Conservation (phyloP, 2,329 filamentous ascomycete species). For the Alternaria postmessia region DNA sequence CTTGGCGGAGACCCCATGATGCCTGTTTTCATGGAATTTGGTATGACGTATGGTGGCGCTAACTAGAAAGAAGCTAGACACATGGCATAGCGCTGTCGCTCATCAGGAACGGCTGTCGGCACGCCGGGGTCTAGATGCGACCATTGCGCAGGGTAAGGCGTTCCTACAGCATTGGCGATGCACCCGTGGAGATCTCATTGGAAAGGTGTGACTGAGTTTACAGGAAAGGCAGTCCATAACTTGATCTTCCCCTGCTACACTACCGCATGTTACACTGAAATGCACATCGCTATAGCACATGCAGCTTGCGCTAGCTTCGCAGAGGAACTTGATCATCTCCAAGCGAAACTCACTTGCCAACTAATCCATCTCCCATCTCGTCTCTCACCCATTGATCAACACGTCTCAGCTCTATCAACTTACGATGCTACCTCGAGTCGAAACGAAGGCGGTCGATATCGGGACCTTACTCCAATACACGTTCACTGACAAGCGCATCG, state of each 20-base stretch:
- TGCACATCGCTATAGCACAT: neutral
- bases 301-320: neutral
- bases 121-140: conserved; percentile 8
- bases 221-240: no score
- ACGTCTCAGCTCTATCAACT: neutral
- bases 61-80: conserved; percentile 9
- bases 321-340: neutral
- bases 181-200: neutral
- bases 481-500: conserved; percentile 20
- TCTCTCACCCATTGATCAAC: neutral
- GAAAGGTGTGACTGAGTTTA: neutral
- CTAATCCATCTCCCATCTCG: neutral
- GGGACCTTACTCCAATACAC: conserved; percentile 14
- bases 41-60: conserved; percentile 14
- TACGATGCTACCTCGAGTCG: neutral
- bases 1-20: conserved; percentile 7
- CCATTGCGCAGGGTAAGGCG: conserved; percentile 9
- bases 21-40: conserved; percentile 13
- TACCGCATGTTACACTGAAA: neutral
- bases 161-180: neutral
- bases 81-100: conserved; percentile 1
- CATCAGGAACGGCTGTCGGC: conserved; percentile 15
- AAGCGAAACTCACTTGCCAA: neutral
- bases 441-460: neutral
- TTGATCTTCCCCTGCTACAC: neutral